Evolutionary conservation across 306 rosid species (phyloP), one percentile per base, ranked within the genome.

Genomic region (Lathyrus tuberosus): DNA sequence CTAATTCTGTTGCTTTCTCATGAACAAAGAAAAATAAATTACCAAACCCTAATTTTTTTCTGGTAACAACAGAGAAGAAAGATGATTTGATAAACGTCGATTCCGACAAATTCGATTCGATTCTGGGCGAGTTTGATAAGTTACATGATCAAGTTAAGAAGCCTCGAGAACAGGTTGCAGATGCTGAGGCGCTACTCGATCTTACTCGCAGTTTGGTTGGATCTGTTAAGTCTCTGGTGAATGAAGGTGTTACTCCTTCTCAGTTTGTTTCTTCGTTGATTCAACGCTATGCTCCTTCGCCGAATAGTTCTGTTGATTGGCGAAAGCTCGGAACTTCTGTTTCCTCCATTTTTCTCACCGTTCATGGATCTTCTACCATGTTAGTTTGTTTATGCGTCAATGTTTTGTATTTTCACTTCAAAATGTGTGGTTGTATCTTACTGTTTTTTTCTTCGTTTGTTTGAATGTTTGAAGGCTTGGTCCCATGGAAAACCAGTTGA

Each of bases 141-240:
- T 76, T 92, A 48, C 96, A 86, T 57, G 86, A 82, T 49, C 78
- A 73, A 79, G 96, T 92, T 38, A 83, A 80, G 82, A 88, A 84
- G 79, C 96, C 98, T 0, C 80, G 96, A 48, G 96, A 90, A 63
- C 96, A 90, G 67, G 91, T 88, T 43, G 92, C 96, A 4, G 98
- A 93, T 69, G 96, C 96, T 0, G 96, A 90, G 73, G 96, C 96
- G 0, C 66, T 90, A 48, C 73, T 90, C 37, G 96, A 86, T 53
- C 67, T 93, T 5, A 85, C 91, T 0, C 85, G 80, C 58, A 73
- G 86, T 18, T 52, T 93, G 5, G 80, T 72, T 30, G 84, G 77
- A 1, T 88, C 91, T 12, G 90, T 86, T 6, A 85, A 68, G 72
- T 88, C 93, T 28, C 72, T 89, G 35, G 79, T 78, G 3, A 80